Evolutionary conservation across 1,284 basidiomycete species (phyloP), one percentile per base, ranked within the genome.

Genomic region (Mixia osmundae): DNA sequence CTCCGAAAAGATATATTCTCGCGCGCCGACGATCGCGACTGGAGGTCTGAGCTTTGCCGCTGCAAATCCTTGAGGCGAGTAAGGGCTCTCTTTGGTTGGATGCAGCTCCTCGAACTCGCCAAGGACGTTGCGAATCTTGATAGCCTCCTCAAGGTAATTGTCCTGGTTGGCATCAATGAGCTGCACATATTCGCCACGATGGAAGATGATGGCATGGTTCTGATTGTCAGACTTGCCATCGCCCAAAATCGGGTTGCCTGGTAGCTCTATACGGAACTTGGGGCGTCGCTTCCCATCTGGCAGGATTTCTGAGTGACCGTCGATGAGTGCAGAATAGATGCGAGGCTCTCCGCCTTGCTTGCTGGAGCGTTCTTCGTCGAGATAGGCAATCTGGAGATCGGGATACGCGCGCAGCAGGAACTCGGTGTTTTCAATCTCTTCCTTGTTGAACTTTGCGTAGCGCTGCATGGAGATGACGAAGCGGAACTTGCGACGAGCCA

Each of bases 1-100:
- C 64, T 99, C 91, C 35, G 91, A 97, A 65, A 97, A 97, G 57
- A 97, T 95, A 61, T 97, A 99, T 65, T 99, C 91, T 60, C 91
- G 73, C 15, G 89, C 85, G 58, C 91, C 89, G 44, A 99, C 76
- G 50, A 97, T 97, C 14, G 91, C 91, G 24, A 97, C 80, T 12
- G 89, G 56, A 69, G 70, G 65, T n/a, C n/a, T n/a, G n/a, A n/a
- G n/a, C n/a, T n/a, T n/a, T 14, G 24, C 21, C 4, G 23, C 4
- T 9, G 35, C 28, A 26, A 87, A 85, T 21, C 41, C 43, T 27
- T 38, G 52, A 35, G 50, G 42, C 31, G 55, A 50, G 57, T 97
- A 97, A 9, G 89, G 89, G 49, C 76, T 85, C 61, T 79, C 71
- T 45, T 65, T 72, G 8, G 82, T 77, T 7, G 80, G 68, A 36